Base-by-base conservation (phyloP, 371 early-diverging fungal species). In the Capniomyces stellatus region DNA sequence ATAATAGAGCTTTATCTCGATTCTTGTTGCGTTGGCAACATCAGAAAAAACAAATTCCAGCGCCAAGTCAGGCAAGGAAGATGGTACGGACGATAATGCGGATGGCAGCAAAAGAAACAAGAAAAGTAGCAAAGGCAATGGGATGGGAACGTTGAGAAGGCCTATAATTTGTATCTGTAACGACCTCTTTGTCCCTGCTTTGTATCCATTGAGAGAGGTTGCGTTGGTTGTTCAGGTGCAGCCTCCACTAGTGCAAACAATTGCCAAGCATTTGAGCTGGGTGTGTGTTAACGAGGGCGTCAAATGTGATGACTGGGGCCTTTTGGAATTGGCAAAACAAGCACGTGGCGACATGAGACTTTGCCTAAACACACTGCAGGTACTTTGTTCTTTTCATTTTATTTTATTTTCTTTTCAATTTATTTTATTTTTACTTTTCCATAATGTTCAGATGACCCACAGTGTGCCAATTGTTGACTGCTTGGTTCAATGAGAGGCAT, bases 151-250 rank as follows among this genome's bases (percentile, higher is more conserved):
- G 2, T 71, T 92, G 24, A 64, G 78, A 47, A 74, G 95, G 12
- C 98, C 98, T 25, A 92, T 97, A 52, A 95, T 97, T 28, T 97
- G 96, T 71, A 92, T 97, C 50, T 97, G 98, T 75, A 97, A 97
- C 66, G 94, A 95, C 63, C 77, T 73, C 76, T 96, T 84, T 67
- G 85, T 88, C 1, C 83, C 93, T 22, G 90, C 80, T 1, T 71
- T 97, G 53, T 82, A 90, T 19, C 86, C 88, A 0, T 70, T 97
- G 27, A 75, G 95, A 13, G 61, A 66, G 13, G 68, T 89, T 29
- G 89, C 92, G 1, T 76, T 85, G 50, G 64, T 76, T 24, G 62
- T 81, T 56, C 69, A 71, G 29, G 81, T 95, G 58, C 71, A 72
- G 25, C 72, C 76, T 28, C 79, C 85, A 1, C 72, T 85, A 0